Conservation (phyloP, 78 protist species). For the Chrysochromulina tobinii region DNA sequence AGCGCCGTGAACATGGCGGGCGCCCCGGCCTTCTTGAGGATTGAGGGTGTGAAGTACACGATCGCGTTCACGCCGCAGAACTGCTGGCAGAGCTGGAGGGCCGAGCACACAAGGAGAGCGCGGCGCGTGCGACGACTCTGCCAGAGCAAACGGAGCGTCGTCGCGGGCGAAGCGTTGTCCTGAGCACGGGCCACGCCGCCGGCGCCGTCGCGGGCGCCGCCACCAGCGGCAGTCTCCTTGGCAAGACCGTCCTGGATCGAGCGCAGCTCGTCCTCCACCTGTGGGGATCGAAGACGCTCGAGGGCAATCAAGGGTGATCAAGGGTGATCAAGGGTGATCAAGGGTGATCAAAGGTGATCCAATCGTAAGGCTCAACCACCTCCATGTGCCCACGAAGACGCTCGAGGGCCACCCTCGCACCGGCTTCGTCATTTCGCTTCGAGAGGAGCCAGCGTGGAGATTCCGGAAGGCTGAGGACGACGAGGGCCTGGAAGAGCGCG, state of each 20-base stretch:
- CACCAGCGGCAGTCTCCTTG: too few species aligned
- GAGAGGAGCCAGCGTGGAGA: background rate
- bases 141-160: too few species aligned
- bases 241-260: too few species aligned
- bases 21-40: too few species aligned
- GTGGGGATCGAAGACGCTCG: too few species aligned
- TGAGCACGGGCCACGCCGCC: background rate
- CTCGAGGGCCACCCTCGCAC: background rate
- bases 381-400: background rate
- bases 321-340: too few species aligned
- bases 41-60: background rate
- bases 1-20: too few species aligned
- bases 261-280: too few species aligned
- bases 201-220: background rate
- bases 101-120: background rate
- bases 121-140: background rate
- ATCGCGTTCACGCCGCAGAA: background rate
- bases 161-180: too few species aligned
- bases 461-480: background rate
- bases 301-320: too few species aligned
- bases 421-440: background rate
- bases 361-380: background rate
- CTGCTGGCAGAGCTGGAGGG: background rate
- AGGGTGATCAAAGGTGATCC: too few species aligned
- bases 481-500: background rate